Evolutionary conservation across 495 filamentous ascomycete genomes (phyloP).

Genomic region (Aspergillus bertholletiae): DNA sequence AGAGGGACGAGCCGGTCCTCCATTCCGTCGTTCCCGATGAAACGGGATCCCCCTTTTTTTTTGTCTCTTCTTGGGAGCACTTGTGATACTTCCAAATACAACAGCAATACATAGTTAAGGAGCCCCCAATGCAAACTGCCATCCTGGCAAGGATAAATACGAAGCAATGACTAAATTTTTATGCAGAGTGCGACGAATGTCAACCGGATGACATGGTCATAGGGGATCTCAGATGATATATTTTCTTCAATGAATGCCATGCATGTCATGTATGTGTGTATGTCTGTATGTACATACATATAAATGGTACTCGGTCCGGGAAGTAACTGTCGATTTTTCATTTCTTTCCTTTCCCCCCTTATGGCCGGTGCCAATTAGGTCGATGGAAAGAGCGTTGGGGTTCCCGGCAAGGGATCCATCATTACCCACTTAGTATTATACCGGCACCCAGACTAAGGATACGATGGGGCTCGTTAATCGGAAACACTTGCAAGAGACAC

Average conservation of each 20-base stretch:
- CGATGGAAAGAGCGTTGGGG: slow-evolving; percentile 4
- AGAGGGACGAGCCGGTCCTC: background rate
- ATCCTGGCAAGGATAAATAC: background rate
- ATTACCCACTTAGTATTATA: slow-evolving; percentile 3
- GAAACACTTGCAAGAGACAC: slow-evolving; percentile 5
- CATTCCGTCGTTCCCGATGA: background rate
- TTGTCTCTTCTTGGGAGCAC: no score
- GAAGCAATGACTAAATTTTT: background rate
- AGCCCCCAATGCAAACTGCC: background rate
- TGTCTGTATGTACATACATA: background rate
- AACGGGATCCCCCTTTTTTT: no score
- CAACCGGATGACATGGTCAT: slow-evolving; percentile 5
- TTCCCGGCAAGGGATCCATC: background rate
- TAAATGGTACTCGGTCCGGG: background rate
- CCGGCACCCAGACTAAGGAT: background rate
- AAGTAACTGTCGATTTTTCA: background rate
- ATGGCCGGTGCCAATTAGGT: background rate
- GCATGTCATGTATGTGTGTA: background rate
- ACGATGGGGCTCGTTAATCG: slow-evolving; percentile 7
- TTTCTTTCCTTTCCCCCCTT: background rate
- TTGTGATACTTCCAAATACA: no score
- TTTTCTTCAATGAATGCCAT: background rate
- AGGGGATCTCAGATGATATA: background rate
- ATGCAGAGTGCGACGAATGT: background rate
- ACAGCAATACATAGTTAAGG: background rate